Conservation (phyloP, 257 asterid genomes). For the Linaria vulgaris region DNA sequence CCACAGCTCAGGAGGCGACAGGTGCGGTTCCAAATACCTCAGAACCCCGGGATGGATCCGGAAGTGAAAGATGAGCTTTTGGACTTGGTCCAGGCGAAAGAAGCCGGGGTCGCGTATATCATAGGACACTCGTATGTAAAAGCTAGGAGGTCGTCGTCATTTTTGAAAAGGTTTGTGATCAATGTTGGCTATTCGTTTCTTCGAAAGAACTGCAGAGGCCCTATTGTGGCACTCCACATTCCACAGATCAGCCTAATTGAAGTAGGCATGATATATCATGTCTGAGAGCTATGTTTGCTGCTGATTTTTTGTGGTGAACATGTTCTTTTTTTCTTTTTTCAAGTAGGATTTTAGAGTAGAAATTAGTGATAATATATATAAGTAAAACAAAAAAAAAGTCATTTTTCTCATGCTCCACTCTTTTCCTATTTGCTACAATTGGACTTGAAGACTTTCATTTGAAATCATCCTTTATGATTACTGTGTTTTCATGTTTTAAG, state of each 20-base stretch:
- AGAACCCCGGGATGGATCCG: slow-evolving; percentile 57
- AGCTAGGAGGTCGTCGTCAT: slow-evolving; percentile 55
- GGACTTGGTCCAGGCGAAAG: slow-evolving; percentile 81
- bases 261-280: slow-evolving; percentile 62
- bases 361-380: too few species aligned
- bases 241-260: slow-evolving; percentile 63
- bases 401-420: too few species aligned
- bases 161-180: slow-evolving; percentile 47
- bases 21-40: slow-evolving; percentile 61
- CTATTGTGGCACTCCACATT: slow-evolving; percentile 54
- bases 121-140: slow-evolving; percentile 60
- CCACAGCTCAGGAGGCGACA: slow-evolving; percentile 68
- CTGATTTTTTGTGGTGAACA: too few species aligned
- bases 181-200: slow-evolving; percentile 59
- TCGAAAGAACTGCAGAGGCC: slow-evolving; percentile 58
- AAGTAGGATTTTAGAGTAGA: too few species aligned
- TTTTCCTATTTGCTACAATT: too few species aligned
- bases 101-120: slow-evolving; percentile 66
- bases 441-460: too few species aligned
- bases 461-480: too few species aligned
- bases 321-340: too few species aligned
- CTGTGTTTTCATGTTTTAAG: too few species aligned
- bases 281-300: slow-evolving; percentile 3
- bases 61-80: slow-evolving; percentile 69
- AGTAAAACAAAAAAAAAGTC: too few species aligned